A percentile compares a stretch with the other conserved stretches of the same genome.
These are phyloP conservation scores for Neurospora hispaniola DNA, from an alignment of 495 filamentous ascomycete species.

Conservation along the genomic window DNA sequence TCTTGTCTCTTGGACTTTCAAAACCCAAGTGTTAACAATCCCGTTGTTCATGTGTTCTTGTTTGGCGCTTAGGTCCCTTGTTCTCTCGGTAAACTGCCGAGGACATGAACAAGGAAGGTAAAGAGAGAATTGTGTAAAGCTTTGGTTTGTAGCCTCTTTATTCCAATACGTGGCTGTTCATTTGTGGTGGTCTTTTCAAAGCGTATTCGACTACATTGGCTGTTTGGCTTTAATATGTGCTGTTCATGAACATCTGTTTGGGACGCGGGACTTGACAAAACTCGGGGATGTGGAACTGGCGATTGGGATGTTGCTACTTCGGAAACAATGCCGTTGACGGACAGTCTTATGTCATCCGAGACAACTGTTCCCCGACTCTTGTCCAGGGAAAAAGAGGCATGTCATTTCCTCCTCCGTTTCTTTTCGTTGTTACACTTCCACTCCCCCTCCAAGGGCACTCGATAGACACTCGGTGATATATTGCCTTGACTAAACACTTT, in stretches of 20 bases:
- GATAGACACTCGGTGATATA: not conserved
- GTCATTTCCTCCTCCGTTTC: not conserved
- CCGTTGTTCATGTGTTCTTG: not conserved
- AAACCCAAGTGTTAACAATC: not conserved
- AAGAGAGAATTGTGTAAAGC: not conserved
- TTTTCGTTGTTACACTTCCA: not conserved
- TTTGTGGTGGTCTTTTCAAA: not conserved
- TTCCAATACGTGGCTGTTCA: not conserved
- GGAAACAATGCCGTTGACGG: too few species aligned
- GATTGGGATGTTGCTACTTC: too few species aligned
- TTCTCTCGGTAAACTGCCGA: not conserved
- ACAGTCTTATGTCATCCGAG: too few species aligned
- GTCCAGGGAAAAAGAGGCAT: not conserved
- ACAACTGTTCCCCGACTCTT: not conserved
- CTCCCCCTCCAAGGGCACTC: not conserved
- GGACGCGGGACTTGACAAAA: too few species aligned
- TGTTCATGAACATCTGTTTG: not conserved
- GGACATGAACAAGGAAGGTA: not conserved
- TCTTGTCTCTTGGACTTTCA: not conserved
- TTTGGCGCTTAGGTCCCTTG: not conserved
- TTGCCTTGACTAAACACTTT: not conserved
- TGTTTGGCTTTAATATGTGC: not conserved
- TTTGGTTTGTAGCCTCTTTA: not conserved
- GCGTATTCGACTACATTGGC: not conserved
- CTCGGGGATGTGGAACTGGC: too few species aligned